Conservation (phyloP, 2,329 filamentous ascomycete species). For the Alternaria angustiovoidea region DNA sequence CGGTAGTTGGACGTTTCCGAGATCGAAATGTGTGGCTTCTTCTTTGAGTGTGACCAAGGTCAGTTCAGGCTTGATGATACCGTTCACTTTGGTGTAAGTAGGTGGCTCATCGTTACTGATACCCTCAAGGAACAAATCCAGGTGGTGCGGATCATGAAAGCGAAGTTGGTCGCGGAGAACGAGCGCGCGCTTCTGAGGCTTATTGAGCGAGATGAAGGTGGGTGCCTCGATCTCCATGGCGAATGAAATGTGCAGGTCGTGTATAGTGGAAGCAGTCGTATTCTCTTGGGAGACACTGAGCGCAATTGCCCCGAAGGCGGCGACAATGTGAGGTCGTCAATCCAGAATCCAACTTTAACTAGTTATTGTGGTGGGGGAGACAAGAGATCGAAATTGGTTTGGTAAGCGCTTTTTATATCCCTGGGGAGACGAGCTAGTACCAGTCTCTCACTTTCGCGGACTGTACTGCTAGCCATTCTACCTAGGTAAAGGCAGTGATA, state of each 20-base stretch:
- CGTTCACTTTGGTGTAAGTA: slow-evolving; percentile 33
- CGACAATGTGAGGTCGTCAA: neutral
- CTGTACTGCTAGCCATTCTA: neutral
- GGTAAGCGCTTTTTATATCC: neutral
- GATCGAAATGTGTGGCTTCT: slow-evolving; percentile 31
- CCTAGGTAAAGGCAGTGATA: neutral
- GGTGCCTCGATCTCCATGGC: slow-evolving; percentile 25
- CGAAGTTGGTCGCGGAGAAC: slow-evolving; percentile 40
- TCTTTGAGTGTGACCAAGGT: slow-evolving; percentile 32
- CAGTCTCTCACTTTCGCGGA: slow-evolving; percentile 1
- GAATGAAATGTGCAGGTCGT: neutral
- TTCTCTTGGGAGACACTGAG: neutral
- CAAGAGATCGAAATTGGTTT: neutral
- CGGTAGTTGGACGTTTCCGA: slow-evolving; percentile 41
- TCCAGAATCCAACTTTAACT: neutral
- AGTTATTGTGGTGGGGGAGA: neutral
- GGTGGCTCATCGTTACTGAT: slow-evolving; percentile 40
- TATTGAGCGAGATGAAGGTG: slow-evolving; percentile 32
- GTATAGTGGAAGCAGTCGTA: neutral
- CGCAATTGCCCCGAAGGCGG: neutral
- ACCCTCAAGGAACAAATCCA: slow-evolving; percentile 39
- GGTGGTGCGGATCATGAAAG: slow-evolving; percentile 31
- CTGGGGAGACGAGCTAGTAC: neutral
- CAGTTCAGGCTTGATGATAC: slow-evolving; percentile 30
- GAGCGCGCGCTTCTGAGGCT: slow-evolving; percentile 39